Conservation (phyloP, 2,329 filamentous ascomycete genomes). For the Colletotrichum eremochloae region DNA sequence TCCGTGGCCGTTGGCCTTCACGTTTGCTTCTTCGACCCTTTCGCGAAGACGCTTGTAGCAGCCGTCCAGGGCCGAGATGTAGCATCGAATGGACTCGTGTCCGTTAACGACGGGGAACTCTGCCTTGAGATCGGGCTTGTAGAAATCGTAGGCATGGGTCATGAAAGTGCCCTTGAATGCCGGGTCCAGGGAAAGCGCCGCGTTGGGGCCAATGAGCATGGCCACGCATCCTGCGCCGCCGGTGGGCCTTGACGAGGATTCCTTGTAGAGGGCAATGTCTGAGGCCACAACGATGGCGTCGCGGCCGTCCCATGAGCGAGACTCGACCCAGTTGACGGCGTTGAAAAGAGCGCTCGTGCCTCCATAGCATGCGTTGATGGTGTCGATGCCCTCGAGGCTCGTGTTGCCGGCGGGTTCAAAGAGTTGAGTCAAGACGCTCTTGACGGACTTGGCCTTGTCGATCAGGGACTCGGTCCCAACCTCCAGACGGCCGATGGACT, state of each 20-base stretch:
- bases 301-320: slow-evolving; percentile 87
- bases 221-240: slow-evolving; percentile 85
- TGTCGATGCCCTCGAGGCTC: slow-evolving; percentile 87
- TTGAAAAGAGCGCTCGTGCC: slow-evolving; percentile 89
- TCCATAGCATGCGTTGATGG: slow-evolving; percentile 87
- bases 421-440: slow-evolving; percentile 89
- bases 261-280: slow-evolving; percentile 88
- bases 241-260: slow-evolving; percentile 84
- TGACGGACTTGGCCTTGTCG: slow-evolving; percentile 93
- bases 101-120: slow-evolving; percentile 90
- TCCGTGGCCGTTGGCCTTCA: slow-evolving; percentile 62
- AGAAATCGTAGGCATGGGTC: slow-evolving; percentile 80
- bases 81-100: slow-evolving; percentile 86
- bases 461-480: slow-evolving; percentile 88
- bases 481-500: slow-evolving; percentile 83
- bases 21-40: slow-evolving; percentile 72
- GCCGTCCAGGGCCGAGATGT: slow-evolving; percentile 83
- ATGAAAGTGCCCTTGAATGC: too few species aligned
- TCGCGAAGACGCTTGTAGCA: slow-evolving; percentile 73
- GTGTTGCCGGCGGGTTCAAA: slow-evolving; percentile 78
- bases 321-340: slow-evolving; percentile 87
- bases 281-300: slow-evolving; percentile 84
- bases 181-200: slow-evolving; percentile 47
- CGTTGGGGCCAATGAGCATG: slow-evolving; percentile 83
- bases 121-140: slow-evolving; percentile 89